Base-by-base conservation (phyloP, 2,329 filamentous ascomycete genomes). In the Annulohypoxylon truncatum region DNA sequence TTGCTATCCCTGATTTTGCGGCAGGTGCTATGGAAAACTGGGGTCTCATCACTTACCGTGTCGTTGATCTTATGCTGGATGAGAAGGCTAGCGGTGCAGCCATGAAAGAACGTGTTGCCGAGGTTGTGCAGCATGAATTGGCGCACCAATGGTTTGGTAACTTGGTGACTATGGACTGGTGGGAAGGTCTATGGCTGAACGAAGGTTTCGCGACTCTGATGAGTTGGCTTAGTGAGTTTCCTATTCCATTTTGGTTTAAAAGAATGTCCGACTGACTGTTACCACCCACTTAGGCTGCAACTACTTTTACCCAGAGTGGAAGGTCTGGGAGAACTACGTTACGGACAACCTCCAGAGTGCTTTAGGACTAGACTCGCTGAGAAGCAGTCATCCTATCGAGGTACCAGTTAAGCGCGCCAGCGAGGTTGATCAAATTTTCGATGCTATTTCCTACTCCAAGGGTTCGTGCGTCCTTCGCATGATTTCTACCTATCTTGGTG, bases 91-190 rank as follows among this genome's bases (percentile, higher is more conserved):
- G 92, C 74, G 92, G 94, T 75, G 94, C 95, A 18, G 90, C 91
- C 35, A 93, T 90, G 66, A 97, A 97, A 83, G 92, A 97, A 82
- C 90, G 94, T 38, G 92, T 98, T 58, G 95, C 95, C 55, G 95
- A 97, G 79, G 93, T 96, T 40, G 95, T 98, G 26, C 94, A 97
- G 84, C 95, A 98, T 82, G 95, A 98, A 79, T 84, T 98, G 77
- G 95, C 95, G 40, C 95, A 98, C 81, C 95, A 97, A 80, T 98
- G 95, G 95, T 98, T 98, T 76, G 95, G 95, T 68, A 97, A 98
- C 82, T 83, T 97, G 56, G 95, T 97, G 26, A 97, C 95, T 56
- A 97, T 97, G 94, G 94, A 97, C 79, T 97, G 96, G 85, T 98
- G 95, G 95, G 94, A 97, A 79, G 95, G 94, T 58, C 83, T 98